Evolutionary conservation across 345 rosid species (phyloP), one percentile per base, ranked within the genome.

Genomic region (Eutrema japonicum): DNA sequence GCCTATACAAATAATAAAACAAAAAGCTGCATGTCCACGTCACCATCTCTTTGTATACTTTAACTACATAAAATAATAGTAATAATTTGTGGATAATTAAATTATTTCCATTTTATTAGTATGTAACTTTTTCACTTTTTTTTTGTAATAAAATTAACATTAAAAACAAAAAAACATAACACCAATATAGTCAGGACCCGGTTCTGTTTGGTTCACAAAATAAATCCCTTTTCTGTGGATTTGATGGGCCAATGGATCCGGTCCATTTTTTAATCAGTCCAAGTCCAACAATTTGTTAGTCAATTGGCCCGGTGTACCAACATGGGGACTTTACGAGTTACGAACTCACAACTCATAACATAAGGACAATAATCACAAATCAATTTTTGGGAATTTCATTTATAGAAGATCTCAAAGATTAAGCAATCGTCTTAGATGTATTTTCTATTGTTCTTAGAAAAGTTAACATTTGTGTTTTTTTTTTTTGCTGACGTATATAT

Each of bases 1-100:
- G 22, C 66, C 66, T 76, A 76, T 60, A 8, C 30, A 68, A 22
- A 7, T 22, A 54, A 75, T 38, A 30, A 70, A 70, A 45, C 11
- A 62, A 55, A 68, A 64, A 63, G 66, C 10, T 63, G 61, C 75
- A 70, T 54, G 71, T 49, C 71, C 58, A 63, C 66, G 53, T 63
- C 71, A 63, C 14, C 50, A 13, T 69, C 26, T 69, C 45, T 72
- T 53, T 60, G 36, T 53, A 45, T 68, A 67, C 46, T 14, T 45
- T 52, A 60, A 50, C 18, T 33, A 27, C 41, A 46, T 38, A 18
- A 36, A 3, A 4, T 46, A 33, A 3, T 47, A 27, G 32, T 26
- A 37, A 56, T 7, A 38, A 10, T 26, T 40, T 50, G 26, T 36
- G 74, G 60, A 73, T 65, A 14, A 48, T 38, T 18, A 4, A 53